phyloP scores from a whole-genome alignment of 2,329 filamentous ascomycete species.

The Trichophyton schoenleinii region DNA sequence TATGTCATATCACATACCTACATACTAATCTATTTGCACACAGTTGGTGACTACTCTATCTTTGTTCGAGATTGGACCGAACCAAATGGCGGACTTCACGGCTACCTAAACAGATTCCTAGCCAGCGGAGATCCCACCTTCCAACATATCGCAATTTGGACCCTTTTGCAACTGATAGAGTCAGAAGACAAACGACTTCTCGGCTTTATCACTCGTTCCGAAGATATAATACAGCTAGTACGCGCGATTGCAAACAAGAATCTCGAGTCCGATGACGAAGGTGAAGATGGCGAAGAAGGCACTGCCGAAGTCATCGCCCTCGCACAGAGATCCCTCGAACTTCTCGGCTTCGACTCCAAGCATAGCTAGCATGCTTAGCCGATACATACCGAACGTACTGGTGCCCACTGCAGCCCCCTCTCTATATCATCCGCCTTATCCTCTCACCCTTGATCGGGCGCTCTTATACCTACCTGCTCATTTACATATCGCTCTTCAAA shows the following conservation, averaged over 20 bases:
- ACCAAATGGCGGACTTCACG: conserved; percentile 86
- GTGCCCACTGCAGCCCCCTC: neutral
- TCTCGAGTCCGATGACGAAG: conserved; percentile 73
- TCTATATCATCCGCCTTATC: neutral
- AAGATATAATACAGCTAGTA: conserved; percentile 85
- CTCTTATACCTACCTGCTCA: neutral
- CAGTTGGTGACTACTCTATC: conserved; percentile 91
- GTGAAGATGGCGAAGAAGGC: conserved; percentile 78
- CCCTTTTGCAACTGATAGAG: conserved; percentile 83
- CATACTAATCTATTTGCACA: neutral
- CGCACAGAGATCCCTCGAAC: conserved; percentile 77
- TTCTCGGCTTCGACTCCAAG: conserved; percentile 37
- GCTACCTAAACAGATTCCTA: conserved; percentile 85
- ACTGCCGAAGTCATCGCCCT: conserved; percentile 89
- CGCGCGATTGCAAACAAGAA: conserved; percentile 80
- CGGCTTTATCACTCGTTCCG: conserved; percentile 73
- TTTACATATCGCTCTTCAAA: neutral
- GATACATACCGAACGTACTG: too few species aligned
- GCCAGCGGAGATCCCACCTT: conserved; percentile 92
- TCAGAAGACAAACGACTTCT: conserved; percentile 88
- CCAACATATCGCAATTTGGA: conserved; percentile 99
- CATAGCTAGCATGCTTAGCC: neutral
- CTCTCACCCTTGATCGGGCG: neutral
- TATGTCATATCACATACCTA: neutral
- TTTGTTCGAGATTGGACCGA: conserved; percentile 91